A percentile compares a stretch with the other conserved stretches of the same genome.
Conservation (phyloP, 441 rosid species). For the Euphorbia corollata region DNA sequence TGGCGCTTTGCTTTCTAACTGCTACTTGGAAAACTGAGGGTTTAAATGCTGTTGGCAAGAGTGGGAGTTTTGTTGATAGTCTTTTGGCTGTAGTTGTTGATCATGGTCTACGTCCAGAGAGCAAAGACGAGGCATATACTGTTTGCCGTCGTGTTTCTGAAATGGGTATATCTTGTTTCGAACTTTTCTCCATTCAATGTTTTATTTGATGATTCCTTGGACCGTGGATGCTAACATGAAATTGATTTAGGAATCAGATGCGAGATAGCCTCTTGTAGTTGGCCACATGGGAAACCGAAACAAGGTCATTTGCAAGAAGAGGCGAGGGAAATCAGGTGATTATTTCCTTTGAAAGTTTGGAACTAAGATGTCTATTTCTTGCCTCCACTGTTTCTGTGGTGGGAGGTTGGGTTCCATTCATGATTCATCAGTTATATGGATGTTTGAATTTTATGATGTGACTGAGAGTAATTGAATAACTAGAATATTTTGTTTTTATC, state of each 20-base stretch:
- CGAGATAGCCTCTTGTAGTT: slow-evolving; percentile 68
- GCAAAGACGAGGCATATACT: slow-evolving; percentile 58
- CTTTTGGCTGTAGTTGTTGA: slow-evolving; percentile 75
- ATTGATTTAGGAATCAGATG: slow-evolving; percentile 74
- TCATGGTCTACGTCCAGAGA: slow-evolving; percentile 79
- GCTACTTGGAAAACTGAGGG: slow-evolving; percentile 75
- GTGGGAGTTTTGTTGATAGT: slow-evolving; percentile 55
- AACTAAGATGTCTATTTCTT: slow-evolving; percentile 4
- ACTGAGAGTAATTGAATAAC: slow-evolving; percentile 8
- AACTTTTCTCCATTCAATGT: slow-evolving; percentile 1
- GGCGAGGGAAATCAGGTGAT: slow-evolving; percentile 76
- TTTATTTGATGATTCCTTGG: slow-evolving; percentile 4
- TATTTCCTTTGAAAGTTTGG: slow-evolving; percentile 9
- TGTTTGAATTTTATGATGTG: slow-evolving; percentile 2
- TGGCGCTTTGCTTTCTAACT: slow-evolving; percentile 75
- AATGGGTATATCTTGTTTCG: slow-evolving; percentile 49
- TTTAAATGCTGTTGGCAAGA: slow-evolving; percentile 23
- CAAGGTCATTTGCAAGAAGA: slow-evolving; percentile 85
- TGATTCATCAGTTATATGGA: not conserved
- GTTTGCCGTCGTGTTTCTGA: slow-evolving; percentile 60
- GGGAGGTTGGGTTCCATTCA: too few relatives aligned
- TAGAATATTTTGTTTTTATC: not conserved
- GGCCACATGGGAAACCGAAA: slow-evolving; percentile 74
- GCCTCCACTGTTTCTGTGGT: not conserved
- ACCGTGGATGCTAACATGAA: slow-evolving; percentile 30